Evolutionary conservation across 345 rosid genomes (phyloP).

Genomic region (Moricandia arvensis): DNA sequence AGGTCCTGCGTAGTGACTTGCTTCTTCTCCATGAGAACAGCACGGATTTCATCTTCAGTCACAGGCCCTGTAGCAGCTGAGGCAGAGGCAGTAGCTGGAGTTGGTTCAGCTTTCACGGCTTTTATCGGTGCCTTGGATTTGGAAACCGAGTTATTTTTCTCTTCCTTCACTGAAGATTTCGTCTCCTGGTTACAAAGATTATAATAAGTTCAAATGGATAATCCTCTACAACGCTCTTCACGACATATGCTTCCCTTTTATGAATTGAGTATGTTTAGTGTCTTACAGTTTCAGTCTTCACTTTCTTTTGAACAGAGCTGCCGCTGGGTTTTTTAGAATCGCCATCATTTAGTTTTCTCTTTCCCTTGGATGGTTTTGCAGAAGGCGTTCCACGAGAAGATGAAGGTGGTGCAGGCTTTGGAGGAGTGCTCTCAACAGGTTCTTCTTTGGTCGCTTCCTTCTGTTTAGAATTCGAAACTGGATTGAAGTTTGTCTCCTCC

Average conservation of each 20-base stretch:
- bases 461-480: conserved; percentile 63
- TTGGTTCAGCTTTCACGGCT: conserved; percentile 36
- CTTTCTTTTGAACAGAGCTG: conserved; percentile 70
- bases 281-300: conserved; percentile 78
- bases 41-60: conserved; percentile 87
- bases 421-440: conserved; percentile 65
- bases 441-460: conserved; percentile 80
- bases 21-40: conserved; percentile 71
- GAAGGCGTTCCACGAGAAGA: conserved; percentile 68
- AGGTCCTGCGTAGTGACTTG: conserved; percentile 92
- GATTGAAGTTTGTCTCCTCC: conserved; percentile 56
- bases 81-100: conserved; percentile 43
- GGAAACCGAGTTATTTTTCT: conserved; percentile 36
- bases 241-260: background rate
- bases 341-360: conserved; percentile 74
- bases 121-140: conserved; percentile 50
- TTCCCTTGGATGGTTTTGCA: conserved; percentile 80
- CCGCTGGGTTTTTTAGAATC: conserved; percentile 58
- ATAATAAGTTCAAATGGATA: background rate
- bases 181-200: conserved; percentile 46
- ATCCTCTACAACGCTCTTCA: no score
- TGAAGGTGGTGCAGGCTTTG: conserved; percentile 62
- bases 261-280: background rate
- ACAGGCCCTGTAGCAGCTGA: conserved; percentile 63
- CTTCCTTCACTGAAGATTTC: conserved; percentile 53